phyloP scores from a whole-genome alignment of 1,284 basidiomycete species.

The Mycena citricolor region DNA sequence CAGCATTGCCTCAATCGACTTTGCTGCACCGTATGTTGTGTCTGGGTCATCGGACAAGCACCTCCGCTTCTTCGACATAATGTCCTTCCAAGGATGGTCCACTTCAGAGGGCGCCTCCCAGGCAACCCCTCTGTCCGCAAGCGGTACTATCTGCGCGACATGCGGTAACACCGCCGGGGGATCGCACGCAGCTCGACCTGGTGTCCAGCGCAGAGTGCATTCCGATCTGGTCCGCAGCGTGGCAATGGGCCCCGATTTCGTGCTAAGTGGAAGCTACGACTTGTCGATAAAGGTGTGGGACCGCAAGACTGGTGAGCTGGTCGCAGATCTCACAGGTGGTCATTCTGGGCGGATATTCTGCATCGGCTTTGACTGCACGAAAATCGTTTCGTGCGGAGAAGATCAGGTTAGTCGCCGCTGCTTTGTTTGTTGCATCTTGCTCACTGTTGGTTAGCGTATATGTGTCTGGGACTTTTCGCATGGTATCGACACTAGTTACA shows the following conservation, averaged over 20 bases:
- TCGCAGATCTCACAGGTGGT: conserved; percentile 71
- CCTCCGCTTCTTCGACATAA: conserved; percentile 67
- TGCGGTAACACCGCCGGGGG: conserved; percentile 13
- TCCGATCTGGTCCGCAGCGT: conserved; percentile 78
- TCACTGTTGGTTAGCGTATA: too few relatives aligned
- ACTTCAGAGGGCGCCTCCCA: conserved; percentile 45
- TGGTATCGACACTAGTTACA: conserved; percentile 69
- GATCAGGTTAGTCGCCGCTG: too few relatives aligned
- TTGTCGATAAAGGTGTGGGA: conserved; percentile 88
- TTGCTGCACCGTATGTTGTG: conserved; percentile 63
- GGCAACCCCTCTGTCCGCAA: conserved; percentile 6
- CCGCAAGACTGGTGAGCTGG: conserved; percentile 63
- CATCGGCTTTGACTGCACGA: conserved; percentile 73
- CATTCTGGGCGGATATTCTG: conserved; percentile 83
- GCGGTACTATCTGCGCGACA: conserved; percentile 14
- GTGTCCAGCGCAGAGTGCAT: conserved; percentile 46
- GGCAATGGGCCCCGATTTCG: conserved; percentile 68
- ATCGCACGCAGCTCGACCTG: conserved; percentile 3
- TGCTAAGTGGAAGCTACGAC: conserved; percentile 84
- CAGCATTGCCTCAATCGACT: conserved; percentile 78
- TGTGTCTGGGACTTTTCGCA: conserved; percentile 85
- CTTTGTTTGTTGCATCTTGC: too few relatives aligned
- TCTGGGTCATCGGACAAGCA: conserved; percentile 87
- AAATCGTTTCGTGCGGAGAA: conserved; percentile 71
- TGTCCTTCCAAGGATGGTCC: conserved; percentile 69